Evolutionary conservation across 371 early-diverging fungal genomes (phyloP), one percentile per base, ranked within the genome.

Genomic region (Rhizopus arrhizus): DNA sequence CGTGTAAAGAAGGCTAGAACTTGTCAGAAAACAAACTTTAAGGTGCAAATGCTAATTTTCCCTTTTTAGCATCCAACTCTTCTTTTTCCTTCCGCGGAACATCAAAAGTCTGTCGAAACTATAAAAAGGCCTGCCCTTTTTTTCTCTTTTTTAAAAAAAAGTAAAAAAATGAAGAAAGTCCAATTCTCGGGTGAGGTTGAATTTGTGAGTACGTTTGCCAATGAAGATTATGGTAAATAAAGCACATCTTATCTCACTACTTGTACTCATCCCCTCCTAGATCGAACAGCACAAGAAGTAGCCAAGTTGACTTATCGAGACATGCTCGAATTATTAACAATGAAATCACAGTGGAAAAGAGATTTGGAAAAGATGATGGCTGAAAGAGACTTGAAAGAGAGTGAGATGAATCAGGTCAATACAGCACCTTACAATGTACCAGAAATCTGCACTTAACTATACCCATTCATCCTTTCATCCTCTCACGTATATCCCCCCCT

Each of bases 191-290:
- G 69, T 28, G 59, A 75, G n/a, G 72, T 78, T 29, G 75, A 75
- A 46, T 62, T 73, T 47, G 54, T 70, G 12, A 68, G 68, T 43
- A 78, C 78, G 13, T 78, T 78, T 68, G 75, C 71, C 31, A 75
- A 78, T 41, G 78, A 78, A 64, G 78, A 78, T 45, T 78, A 78
- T 55, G 78, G 78, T 78, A 74, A 56, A 38, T n/a, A n/a, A n/a
- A n/a, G n/a, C n/a, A n/a, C n/a, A n/a, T n/a, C n/a, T n/a, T 34
- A 45, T 54, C 5, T 46, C 34, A 48, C 15, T 9, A 22, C 38
- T 47, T 40, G 32, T 40, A 36, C 31, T 33, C 36, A 41, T 48
- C 4, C 45, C 12, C 43, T 5, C 3, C 9, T 59, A 79, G 79
- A 79, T 66, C 76, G 79, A 56, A 74, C 79, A 54, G 75, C 76